Conservation (phyloP, 768 basidiomycete genomes). For the Cystofilobasidium macerans region DNA sequence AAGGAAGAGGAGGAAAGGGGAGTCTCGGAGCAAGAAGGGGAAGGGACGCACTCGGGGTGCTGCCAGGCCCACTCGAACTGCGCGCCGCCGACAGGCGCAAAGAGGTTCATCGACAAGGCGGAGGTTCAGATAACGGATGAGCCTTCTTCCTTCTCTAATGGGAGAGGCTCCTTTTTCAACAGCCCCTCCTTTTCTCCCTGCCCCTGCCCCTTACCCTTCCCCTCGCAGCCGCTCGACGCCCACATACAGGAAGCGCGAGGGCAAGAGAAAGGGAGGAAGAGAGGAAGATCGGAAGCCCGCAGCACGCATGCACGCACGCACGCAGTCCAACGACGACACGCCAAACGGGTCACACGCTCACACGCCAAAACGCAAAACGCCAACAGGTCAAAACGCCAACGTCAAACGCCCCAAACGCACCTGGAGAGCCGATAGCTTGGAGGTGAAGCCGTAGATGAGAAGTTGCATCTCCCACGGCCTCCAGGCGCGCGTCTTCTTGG, state of each 20-base stretch:
- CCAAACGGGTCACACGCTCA: too few relatives aligned
- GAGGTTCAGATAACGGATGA: background rate
- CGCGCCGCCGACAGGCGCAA: background rate
- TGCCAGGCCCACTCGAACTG: constrained; percentile 79
- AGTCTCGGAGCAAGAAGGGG: too few relatives aligned
- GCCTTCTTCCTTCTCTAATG: constrained; percentile 1
- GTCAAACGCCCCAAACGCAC: constrained; percentile 28
- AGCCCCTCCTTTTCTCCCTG: too few relatives aligned
- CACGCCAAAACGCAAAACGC: background rate
- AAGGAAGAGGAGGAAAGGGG: constrained; percentile 26
- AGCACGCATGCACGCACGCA: too few relatives aligned
- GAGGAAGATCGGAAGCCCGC: too few relatives aligned
- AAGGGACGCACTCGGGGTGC: constrained; percentile 46
- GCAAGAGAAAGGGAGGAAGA: too few relatives aligned
- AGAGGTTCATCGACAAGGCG: background rate
- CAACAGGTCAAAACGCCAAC: constrained; percentile 33
- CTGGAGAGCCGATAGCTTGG: constrained; percentile 54
- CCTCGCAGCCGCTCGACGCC: too few relatives aligned
- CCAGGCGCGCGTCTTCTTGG: constrained; percentile 26
- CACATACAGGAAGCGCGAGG: too few relatives aligned
- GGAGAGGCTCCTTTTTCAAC: too few relatives aligned
- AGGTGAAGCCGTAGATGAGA: constrained; percentile 75
- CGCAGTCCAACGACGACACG: too few relatives aligned
- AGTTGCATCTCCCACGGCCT: constrained; percentile 55
- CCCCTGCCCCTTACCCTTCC: too few relatives aligned